Percentiles rank a stretch among this genome's conserved stretches.
These are phyloP conservation scores for Colletotrichum camelliae DNA, from an alignment of 2,329 filamentous ascomycete species.

Conservation along the genomic window DNA sequence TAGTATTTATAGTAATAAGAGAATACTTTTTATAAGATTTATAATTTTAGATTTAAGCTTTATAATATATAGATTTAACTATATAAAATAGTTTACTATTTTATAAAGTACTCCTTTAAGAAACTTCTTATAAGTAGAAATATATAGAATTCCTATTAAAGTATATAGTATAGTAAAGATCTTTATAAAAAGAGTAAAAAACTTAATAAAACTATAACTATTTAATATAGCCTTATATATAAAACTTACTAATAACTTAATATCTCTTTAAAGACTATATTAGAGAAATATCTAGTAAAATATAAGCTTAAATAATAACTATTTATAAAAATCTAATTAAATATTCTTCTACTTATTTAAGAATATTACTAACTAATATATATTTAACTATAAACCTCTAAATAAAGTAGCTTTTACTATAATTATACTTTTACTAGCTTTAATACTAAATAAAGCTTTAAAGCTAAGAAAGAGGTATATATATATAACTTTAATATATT, in stretches of 20 bases:
- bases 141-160: background rate
- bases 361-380: background rate
- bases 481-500: no score
- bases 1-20: background rate
- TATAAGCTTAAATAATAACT: background rate
- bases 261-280: background rate
- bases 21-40: background rate
- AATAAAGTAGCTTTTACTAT: background rate
- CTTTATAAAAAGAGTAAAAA: background rate
- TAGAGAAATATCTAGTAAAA: background rate
- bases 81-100: background rate
- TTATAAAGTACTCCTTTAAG: background rate
- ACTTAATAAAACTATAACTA: background rate
- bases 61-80: background rate
- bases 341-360: background rate
- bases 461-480: no score
- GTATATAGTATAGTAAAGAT: background rate
- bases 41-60: background rate
- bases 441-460: no score
- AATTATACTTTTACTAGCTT: no score
- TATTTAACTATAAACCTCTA: background rate
- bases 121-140: accelerated
- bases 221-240: background rate
- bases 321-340: background rate
- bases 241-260: background rate